A percentile compares a stretch with the other conserved stretches of the same genome.
phyloP scores from a whole-genome alignment of 306 rosid species.

The Gynostemma pentaphyllum region DNA sequence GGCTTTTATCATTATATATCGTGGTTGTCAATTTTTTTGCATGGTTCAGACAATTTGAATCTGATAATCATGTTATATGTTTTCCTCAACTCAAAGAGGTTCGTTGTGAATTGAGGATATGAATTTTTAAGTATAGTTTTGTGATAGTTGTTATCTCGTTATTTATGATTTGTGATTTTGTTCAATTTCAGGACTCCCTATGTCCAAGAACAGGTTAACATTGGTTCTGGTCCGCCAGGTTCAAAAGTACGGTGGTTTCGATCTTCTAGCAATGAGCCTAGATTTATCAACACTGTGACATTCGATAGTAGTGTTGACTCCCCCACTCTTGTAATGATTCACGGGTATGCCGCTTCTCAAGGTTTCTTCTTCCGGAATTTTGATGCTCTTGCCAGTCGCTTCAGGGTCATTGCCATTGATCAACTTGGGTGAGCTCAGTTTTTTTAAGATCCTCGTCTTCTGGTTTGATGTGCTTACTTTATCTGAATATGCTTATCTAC shows the following conservation, averaged over 20 bases:
- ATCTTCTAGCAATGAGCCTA: slow-evolving; percentile 61
- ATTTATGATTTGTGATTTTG: neutral
- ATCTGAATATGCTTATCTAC: neutral
- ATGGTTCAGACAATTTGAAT: neutral
- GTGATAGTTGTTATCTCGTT: neutral
- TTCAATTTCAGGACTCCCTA: slow-evolving; percentile 55
- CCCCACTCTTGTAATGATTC: slow-evolving; percentile 89
- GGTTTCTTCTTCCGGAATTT: slow-evolving; percentile 94
- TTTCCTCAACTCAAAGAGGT: neutral
- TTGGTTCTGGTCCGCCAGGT: slow-evolving; percentile 89
- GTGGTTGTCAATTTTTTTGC: neutral
- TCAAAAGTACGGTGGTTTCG: slow-evolving; percentile 80
- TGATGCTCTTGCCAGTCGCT: slow-evolving; percentile 81
- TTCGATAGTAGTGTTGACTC: slow-evolving; percentile 56
- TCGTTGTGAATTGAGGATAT: neutral
- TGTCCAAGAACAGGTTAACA: slow-evolving; percentile 81
- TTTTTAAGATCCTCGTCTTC: slow-evolving; percentile 3
- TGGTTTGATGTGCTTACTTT: neutral
- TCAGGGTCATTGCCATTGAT: slow-evolving; percentile 83
- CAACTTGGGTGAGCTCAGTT: slow-evolving; percentile 71
- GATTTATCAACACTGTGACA: slow-evolving; percentile 78
- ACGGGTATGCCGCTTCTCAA: slow-evolving; percentile 81
- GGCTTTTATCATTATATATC: neutral
- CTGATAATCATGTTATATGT: neutral
- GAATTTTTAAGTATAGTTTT: neutral